Evolutionary conservation across 805 yeast species (phyloP).

Genomic region (Metschnikowia amazonensis): DNA sequence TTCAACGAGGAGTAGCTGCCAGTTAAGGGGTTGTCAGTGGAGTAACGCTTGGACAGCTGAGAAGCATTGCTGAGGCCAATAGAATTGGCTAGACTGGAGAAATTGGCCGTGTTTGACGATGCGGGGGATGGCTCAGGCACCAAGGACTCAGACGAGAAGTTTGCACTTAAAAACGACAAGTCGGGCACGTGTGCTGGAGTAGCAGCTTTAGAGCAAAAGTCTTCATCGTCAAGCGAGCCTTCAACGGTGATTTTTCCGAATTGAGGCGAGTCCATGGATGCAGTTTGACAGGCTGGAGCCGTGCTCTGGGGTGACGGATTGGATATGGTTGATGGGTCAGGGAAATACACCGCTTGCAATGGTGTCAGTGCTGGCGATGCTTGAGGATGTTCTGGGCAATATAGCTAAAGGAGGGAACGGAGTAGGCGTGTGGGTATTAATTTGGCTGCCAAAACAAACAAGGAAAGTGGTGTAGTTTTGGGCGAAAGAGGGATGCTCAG

Average conservation of each 20-base stretch:
- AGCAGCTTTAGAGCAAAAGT: conserved; percentile 3
- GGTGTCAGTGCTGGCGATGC: too few species aligned
- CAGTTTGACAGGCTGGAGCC: neutral
- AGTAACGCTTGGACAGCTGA: conserved; percentile 8
- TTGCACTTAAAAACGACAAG: conserved; percentile 34
- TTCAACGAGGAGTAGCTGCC: conserved; percentile 10
- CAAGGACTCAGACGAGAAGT: conserved; percentile 38
- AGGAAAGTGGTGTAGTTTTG: neutral
- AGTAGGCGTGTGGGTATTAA: neutral
- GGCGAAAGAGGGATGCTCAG: neutral
- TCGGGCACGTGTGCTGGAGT: conserved; percentile 17
- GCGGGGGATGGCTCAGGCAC: neutral
- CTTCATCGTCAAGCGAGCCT: conserved; percentile 8
- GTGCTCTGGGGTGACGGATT: too few species aligned
- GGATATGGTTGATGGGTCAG: too few species aligned
- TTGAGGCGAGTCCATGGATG: conserved; percentile 3
- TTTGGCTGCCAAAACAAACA: neutral
- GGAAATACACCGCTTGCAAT: too few species aligned
- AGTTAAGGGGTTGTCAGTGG: conserved; percentile 4
- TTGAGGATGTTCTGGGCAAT: too few species aligned
- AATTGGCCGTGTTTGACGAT: neutral
- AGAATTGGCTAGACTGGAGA: neutral
- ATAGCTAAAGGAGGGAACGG: neutral
- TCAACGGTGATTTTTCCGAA: conserved; percentile 3
- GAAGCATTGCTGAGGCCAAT: conserved; percentile 2